Base-by-base conservation (phyloP, 2,329 filamentous ascomycete genomes). In the Phialophora tarda region DNA sequence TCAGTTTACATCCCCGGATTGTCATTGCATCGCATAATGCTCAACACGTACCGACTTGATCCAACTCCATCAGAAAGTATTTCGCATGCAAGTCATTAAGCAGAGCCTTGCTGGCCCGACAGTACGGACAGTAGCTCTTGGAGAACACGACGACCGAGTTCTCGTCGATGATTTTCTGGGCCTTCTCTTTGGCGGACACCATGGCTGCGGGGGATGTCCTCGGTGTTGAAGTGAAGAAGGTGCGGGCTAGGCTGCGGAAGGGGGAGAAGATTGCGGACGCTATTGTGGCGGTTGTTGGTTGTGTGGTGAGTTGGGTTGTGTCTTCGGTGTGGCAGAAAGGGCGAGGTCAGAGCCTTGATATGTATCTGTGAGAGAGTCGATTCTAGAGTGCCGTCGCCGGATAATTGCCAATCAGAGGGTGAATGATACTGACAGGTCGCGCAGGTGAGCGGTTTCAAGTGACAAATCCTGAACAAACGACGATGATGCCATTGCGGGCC, bases 111-210 rank as follows among this genome's bases (percentile, higher is more conserved):
- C 90, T 88, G 67, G 88, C 84, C 65, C 82, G 85, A 86, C 94
- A 98, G 86, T 96, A 96, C 12, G 93, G 93, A 86, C 95, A 99
- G 83, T 92, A 97, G 17, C 90, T 92, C 84, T 99, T 99, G 81
- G 90, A 93, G 86, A 99, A 99, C 78, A 99, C 91, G 75, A 95
- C 91, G 79, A 97, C 93, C 74, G 88, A 82, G 82, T 97, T 95
- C 77, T 93, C 89, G 80, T 95, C 88, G 79, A 98, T 97, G 82
- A 97, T 89, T 76, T 84, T 80, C 80, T 97, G 88, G 69, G 91
- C 91, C 81, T 96, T 96, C 71, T 86, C 84, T 82, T 91, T 92
- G 76, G 92, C 91, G 77, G 90, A 87, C 76, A 91, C 89, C 91
- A 96, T 96, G 75, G 82, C 86, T 81, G 86, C 84, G 73, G 90